Evolutionary conservation across 1,284 basidiomycete species (phyloP), one percentile per base, ranked within the genome.

Genomic region (Golubevia pallescens): DNA sequence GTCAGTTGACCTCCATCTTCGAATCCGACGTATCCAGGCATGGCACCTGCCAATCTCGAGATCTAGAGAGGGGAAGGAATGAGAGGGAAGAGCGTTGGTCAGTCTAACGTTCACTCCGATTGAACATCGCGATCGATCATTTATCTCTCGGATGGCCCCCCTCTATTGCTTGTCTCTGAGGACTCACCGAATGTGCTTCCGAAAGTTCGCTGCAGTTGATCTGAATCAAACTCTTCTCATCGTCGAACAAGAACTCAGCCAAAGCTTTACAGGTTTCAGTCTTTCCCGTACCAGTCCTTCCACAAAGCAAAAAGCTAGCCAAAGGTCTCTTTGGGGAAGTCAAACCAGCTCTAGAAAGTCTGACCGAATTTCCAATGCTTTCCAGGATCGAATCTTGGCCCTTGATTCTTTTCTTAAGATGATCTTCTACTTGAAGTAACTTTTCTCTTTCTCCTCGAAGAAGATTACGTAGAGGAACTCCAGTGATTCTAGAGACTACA

Each of bases 11-110:
- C 73, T 23, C 67, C 70, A 16, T 76, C 71, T 4, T 73, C 75
- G 60, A 71, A 68, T n/a, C 75, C 75, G 6, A 77, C 67, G 59
- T 77, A 77, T 24, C 74, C 74, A 1, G 75, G 74, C 32, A 73
- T 73, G 0, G 75, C 61, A 24, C 75, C 75, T 5, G 75, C 57
- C n/a, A 77, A 67, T 24, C 71, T 69, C 42, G 61, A 62, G 8
- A 38, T 10, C 34, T 38, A 10, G 10, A n/a, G n/a, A n/a, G 3
- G 3, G 34, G 34, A 38, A 10, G 10, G 10, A 38, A 38, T 5
- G 34, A 38, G 10, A 38, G 34, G 10, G 34, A 38, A 38, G n/a
- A 38, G 3, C 34, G 10, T 5, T 38, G 10, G 10, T 38, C 34
- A 10, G 10, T n/a, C n/a, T 38, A 5, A 38, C 34, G 5, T 38